These are phyloP conservation scores for Apiospora saccharicola DNA, from an alignment of 2,329 filamentous ascomycete species.

Conservation along the genomic window DNA sequence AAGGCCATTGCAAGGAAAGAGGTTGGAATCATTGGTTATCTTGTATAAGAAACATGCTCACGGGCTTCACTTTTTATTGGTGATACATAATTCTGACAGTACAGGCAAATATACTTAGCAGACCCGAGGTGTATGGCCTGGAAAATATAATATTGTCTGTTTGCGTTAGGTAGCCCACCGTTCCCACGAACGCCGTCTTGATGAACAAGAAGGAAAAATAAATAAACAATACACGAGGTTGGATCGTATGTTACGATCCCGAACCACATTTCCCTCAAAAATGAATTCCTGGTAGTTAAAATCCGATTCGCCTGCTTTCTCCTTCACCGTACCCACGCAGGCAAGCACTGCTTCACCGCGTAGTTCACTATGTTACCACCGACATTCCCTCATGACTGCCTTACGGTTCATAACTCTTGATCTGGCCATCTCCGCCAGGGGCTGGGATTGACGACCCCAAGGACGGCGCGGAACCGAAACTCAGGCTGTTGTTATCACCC, in stretches of 20 bases:
- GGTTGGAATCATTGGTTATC: neutral
- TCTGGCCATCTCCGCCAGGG: slow-evolving; percentile 58
- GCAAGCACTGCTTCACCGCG: neutral
- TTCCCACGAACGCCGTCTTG: slow-evolving; percentile 20
- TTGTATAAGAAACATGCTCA: slow-evolving; percentile 17
- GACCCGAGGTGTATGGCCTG: neutral
- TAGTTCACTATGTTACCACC: neutral
- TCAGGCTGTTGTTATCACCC: slow-evolving; percentile 59
- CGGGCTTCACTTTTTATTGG: slow-evolving; percentile 16
- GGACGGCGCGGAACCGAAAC: slow-evolving; percentile 56
- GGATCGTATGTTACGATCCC: slow-evolving; percentile 9
- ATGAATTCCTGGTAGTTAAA: slow-evolving; percentile 21
- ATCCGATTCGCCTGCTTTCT: slow-evolving; percentile 21
- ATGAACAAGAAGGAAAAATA: slow-evolving; percentile 13
- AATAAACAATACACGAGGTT: slow-evolving; percentile 20
- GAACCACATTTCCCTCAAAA: slow-evolving; percentile 8
- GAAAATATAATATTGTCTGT: neutral
- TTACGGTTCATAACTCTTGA: slow-evolving; percentile 66
- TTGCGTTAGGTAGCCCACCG: slow-evolving; percentile 10
- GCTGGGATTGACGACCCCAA: slow-evolving; percentile 56
- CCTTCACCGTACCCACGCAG: slow-evolving; percentile 1
- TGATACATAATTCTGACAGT: slow-evolving; percentile 5
- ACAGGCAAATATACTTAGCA: neutral
- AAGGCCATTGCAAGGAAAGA: neutral
- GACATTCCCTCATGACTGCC: neutral